Evolutionary conservation across 768 basidiomycete genomes (phyloP), one percentile per base, ranked within the genome.

Genomic region (Russula griseocarnosa): DNA sequence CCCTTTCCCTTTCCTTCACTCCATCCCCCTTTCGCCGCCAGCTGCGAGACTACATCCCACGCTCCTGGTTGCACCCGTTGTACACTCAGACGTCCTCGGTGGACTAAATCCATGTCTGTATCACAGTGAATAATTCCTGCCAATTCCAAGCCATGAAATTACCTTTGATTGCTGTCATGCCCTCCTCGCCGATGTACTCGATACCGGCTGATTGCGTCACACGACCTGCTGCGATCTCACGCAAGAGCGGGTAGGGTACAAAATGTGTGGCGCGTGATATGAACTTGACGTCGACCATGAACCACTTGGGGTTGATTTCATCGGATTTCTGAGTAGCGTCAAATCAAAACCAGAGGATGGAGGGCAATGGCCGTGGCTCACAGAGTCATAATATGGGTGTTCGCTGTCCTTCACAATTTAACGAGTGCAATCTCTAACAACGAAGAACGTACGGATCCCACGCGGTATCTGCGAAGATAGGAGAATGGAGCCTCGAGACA

Each of bases 261-360:
- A 93, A 93, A 75, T 94, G 79, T 34, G 73, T 68, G 6, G 88
- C 81, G 26, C 89, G 84, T 7, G 82, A 77, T 18, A 74, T 69
- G 73, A 95, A 94, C 36, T 81, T 82, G 57, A 87, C 76, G 69
- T 93, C 86, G 40, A 94, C 90, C 94, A 98, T 98, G 77, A 81
- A 94, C 94, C 94, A 98, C 71, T 82, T 90, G 1, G 94, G 94
- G 13, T 85, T 79, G 3, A 80, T 79, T 70, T 85, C 70, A 61
- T 92, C 80, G 2, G 92, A 83, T 84, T 95, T 95, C 91, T 92
- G 69, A 22, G 20, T 20, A 28, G 55, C 62, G 26, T 67, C 62
- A 60, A 30, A 26, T n/a, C 51, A 28, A 44, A 26, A 54, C 50
- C 58, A 55, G 42, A 14, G 38, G 30, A 36, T 55, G 34, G 55